Conservation (phyloP, 2,329 filamentous ascomycete species). For the Scleromitrula shiraiana region DNA sequence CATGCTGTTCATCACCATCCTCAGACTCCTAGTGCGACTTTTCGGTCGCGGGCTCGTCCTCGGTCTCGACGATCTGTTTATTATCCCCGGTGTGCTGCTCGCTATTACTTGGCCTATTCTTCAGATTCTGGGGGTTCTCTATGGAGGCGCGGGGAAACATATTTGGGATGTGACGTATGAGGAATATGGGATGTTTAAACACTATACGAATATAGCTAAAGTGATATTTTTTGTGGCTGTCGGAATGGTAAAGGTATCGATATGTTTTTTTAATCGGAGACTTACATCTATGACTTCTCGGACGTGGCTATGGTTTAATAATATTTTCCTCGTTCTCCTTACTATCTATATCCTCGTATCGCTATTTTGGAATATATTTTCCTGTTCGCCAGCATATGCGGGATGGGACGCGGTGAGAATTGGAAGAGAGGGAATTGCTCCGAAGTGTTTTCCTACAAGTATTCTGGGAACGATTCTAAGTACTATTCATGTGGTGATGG, state of each 20-base stretch:
- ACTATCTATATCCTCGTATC: not conserved
- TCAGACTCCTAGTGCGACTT: constrained; percentile 25
- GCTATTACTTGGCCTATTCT: constrained; percentile 26
- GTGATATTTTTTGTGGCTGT: constrained; percentile 90
- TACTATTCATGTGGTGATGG: constrained; percentile 30
- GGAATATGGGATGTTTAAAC: constrained; percentile 40
- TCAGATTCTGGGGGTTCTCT: constrained; percentile 24
- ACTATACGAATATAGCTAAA: constrained; percentile 88
- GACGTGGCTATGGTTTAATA: constrained; percentile 28
- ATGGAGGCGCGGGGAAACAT: constrained; percentile 26
- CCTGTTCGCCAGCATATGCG: not conserved
- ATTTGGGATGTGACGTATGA: constrained; percentile 30
- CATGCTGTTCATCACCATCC: constrained; percentile 25
- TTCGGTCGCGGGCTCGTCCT: constrained; percentile 24
- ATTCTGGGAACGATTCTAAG: constrained; percentile 23
- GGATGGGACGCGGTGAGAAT: constrained; percentile 4
- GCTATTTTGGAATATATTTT: constrained; percentile 2
- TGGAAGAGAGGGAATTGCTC: not conserved
- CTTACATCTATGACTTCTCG: constrained; percentile 28
- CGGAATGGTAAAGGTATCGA: constrained; percentile 32
- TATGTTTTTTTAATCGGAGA: constrained; percentile 32
- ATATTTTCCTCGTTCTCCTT: constrained; percentile 20
- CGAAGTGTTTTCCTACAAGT: constrained; percentile 1
- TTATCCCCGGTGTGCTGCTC: constrained; percentile 27
- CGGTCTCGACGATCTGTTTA: constrained; percentile 30